Base-by-base conservation (phyloP, 345 rosid species). In the Hibiscus mutabilis region DNA sequence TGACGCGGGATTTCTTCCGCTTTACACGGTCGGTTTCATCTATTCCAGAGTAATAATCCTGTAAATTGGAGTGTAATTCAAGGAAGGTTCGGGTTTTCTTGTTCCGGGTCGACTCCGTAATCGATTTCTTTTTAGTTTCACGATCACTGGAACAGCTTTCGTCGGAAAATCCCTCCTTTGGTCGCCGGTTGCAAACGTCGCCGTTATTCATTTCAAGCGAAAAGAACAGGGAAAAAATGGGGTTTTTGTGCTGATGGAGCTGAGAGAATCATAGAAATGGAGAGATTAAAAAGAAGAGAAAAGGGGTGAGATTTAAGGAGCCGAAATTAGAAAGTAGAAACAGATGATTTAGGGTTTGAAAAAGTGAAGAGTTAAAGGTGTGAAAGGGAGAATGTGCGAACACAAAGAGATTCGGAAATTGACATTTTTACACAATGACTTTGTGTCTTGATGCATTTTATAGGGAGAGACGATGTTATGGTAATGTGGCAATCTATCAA, bases 1-100 rank as follows among this genome's bases (percentile, higher is more conserved):
- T 18, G 47, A 78, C 80, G 21, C 90, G 86, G 19, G 92, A 83
- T 22, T 81, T 84, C 77, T 81, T 87, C 3, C 88, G 81, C 57
- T 79, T 82, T 18, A 67, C 27, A 0, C 82, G 72, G 8, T 76
- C 88, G 24, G 73, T 66, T 74, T 84, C 87, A 2, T 85, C 86
- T 18, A 68, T 72, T 19, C 85, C 90, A 21, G 85, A 47, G 74
- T 70, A 79, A 69, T 79, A 62, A 70, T 79, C 73, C 22, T 37
- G 75, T 60, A 77, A 37, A 57, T 75, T 61, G 70, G 85, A 77
- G 75, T 77, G 73, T 59, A 73, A 70, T 55, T 82, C 79, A 44
- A 82, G 51, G 78, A 79, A 77, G 37, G 85, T 70, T 70, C 62
- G 76, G 0, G 76, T 74, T 49, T 78, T 58, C 52, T 74, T 82